These are phyloP conservation scores for Tetrahymena thermophila DNA, from an alignment of 73 alveolate genomes.

Conservation along the genomic window DNA sequence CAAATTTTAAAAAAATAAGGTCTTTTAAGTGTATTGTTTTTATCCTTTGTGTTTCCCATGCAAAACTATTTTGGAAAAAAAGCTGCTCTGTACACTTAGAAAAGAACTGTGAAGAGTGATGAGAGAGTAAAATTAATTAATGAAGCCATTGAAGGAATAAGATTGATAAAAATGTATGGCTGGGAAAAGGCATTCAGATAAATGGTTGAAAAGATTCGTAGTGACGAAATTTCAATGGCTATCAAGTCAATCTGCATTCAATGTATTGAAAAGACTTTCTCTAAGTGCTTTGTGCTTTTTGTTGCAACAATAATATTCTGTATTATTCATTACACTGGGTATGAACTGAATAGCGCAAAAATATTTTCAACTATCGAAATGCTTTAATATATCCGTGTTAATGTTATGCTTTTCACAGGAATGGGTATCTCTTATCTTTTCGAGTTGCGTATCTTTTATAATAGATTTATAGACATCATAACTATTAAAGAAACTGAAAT, in stretches of 20 bases:
- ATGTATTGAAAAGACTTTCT: not conserved
- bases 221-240: not conserved
- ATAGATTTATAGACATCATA: not conserved
- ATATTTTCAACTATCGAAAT: not conserved
- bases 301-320: not conserved
- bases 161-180: constrained; percentile 28
- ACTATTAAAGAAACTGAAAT: not conserved
- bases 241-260: not conserved
- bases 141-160: constrained; percentile 20
- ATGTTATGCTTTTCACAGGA: not conserved
- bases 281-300: not conserved
- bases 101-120: not conserved
- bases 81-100: not conserved
- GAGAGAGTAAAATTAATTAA: constrained; percentile 21
- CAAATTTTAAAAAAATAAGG: not conserved
- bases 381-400: not conserved
- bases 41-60: constrained; percentile 3
- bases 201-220: not conserved
- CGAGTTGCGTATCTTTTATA: not conserved
- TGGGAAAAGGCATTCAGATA: constrained; percentile 10
- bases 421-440: not conserved
- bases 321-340: not conserved
- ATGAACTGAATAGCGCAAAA: not conserved
- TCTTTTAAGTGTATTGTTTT: not conserved
- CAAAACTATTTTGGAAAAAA: not conserved